phyloP scores from a whole-genome alignment of 2,329 filamentous ascomycete species.

The Exophiala lecanii-corni region DNA sequence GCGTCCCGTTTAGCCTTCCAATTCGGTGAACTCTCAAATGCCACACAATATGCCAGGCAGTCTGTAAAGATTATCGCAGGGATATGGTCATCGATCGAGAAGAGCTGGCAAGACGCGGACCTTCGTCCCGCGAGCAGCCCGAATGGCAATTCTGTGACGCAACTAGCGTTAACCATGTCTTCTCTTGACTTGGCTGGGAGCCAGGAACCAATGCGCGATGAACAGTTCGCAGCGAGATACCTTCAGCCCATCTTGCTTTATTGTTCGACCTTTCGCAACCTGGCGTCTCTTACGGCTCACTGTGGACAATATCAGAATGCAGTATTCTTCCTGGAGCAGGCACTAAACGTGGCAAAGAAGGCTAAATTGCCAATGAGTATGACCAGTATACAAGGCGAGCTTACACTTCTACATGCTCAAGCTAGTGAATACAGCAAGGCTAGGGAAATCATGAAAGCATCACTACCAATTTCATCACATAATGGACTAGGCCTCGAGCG shows the following conservation, averaged over 20 bases:
- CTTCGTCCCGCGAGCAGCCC: not conserved
- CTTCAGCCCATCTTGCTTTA: constrained; percentile 76
- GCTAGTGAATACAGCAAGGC: constrained; percentile 15
- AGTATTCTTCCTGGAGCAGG: constrained; percentile 80
- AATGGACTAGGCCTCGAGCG: not conserved
- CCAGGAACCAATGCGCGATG: not conserved
- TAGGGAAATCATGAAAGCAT: not conserved
- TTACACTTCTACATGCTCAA: constrained; percentile 17
- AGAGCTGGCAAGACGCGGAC: constrained; percentile 29
- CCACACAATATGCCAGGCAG: constrained; percentile 21
- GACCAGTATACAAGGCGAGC: constrained; percentile 7
- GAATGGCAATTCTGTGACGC: constrained; percentile 30
- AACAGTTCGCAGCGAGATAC: constrained; percentile 59
- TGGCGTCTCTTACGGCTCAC: constrained; percentile 74
- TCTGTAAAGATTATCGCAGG: constrained; percentile 21
- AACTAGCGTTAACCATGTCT: constrained; percentile 36
- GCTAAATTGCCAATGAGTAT: not conserved
- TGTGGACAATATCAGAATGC: constrained; percentile 86
- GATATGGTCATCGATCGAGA: constrained; percentile 27
- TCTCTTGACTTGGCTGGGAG: constrained; percentile 36
- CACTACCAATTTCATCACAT: not conserved
- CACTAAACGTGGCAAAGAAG: constrained; percentile 64
- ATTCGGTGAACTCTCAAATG: constrained; percentile 12
- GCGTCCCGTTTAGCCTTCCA: constrained; percentile 19
- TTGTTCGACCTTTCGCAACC: constrained; percentile 64